These are phyloP conservation scores for Sherardia arvensis DNA, from an alignment of 257 asterid species.

Conservation along the genomic window DNA sequence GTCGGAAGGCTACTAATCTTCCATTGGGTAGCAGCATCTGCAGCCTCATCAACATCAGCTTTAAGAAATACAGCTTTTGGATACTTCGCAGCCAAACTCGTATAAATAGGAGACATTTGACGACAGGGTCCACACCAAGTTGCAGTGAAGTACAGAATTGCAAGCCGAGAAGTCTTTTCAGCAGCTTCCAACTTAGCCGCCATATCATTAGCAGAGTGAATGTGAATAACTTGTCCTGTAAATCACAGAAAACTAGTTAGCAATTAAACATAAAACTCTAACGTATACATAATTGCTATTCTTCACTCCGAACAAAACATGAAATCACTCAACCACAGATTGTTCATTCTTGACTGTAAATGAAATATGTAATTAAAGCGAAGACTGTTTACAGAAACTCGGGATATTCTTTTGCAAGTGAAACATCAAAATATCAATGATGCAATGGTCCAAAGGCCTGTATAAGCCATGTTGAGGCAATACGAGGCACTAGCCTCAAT, in stretches of 20 bases:
- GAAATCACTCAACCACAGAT: not conserved
- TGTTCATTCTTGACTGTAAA: not conserved
- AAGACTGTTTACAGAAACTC: not conserved
- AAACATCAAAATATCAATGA: not conserved
- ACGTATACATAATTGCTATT: not conserved
- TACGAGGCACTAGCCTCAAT: not conserved
- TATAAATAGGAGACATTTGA: constrained; percentile 39
- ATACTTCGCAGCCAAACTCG: constrained; percentile 40
- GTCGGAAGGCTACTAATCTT: constrained; percentile 54
- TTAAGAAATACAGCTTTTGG: constrained; percentile 51
- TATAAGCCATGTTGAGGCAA: not conserved
- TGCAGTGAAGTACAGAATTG: constrained; percentile 68
- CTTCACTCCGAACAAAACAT: not conserved
- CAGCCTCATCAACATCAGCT: constrained; percentile 57
- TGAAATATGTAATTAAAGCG: not conserved
- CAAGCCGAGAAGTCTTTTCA: constrained; percentile 34
- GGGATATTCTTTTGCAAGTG: not conserved
- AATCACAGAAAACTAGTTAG: not conserved
- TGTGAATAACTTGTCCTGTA: constrained; percentile 49
- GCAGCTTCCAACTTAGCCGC: constrained; percentile 44
- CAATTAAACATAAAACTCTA: not conserved
- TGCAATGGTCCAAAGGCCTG: not conserved
- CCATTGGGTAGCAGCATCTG: constrained; percentile 46
- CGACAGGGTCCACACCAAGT: constrained; percentile 90
- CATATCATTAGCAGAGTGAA: constrained; percentile 42